phyloP scores from a whole-genome alignment of 2,329 filamentous ascomycete species.

The Aspergillus arachidicola region DNA sequence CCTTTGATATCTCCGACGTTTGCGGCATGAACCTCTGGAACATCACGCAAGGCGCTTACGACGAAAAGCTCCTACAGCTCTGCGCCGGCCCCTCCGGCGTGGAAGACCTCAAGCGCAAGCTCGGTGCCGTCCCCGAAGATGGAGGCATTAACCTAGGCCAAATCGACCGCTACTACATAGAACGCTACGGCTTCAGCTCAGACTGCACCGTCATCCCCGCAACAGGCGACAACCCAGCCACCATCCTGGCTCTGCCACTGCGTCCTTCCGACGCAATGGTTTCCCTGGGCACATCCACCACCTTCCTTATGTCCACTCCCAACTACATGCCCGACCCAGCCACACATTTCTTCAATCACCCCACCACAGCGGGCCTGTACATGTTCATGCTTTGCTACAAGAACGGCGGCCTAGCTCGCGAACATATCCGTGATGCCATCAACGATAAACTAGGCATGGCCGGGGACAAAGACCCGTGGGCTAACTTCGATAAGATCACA shows the following conservation, averaged over 20 bases:
- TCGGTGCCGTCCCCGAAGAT: constrained; percentile 78
- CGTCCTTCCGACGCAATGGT: constrained; percentile 90
- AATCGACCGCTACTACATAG: constrained; percentile 77
- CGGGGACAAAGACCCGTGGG: constrained; percentile 64
- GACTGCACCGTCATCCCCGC: constrained; percentile 81
- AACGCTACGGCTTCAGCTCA: constrained; percentile 73
- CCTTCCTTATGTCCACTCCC: constrained; percentile 96
- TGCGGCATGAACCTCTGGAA: constrained; percentile 98
- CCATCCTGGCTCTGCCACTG: constrained; percentile 87
- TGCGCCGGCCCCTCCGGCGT: constrained; percentile 68
- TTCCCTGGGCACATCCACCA: constrained; percentile 90
- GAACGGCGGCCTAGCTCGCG: constrained; percentile 91
- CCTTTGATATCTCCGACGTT: constrained; percentile 90
- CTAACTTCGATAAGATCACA: constrained; percentile 75
- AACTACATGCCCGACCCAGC: constrained; percentile 84
- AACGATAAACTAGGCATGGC: constrained; percentile 53
- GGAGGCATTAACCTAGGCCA: constrained; percentile 77
- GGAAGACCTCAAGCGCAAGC: constrained; percentile 70
- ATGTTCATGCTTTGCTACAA: constrained; percentile 99
- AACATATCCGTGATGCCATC: constrained; percentile 82
- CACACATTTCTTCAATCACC: constrained; percentile 98
- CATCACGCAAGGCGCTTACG: constrained; percentile 73
- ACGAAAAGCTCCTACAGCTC: constrained; percentile 72
- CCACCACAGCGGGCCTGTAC: constrained; percentile 84
- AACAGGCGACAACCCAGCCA: constrained; percentile 94